Conservation (phyloP, 1,284 basidiomycete genomes). For the Erythrobasidium hasegawianum region DNA sequence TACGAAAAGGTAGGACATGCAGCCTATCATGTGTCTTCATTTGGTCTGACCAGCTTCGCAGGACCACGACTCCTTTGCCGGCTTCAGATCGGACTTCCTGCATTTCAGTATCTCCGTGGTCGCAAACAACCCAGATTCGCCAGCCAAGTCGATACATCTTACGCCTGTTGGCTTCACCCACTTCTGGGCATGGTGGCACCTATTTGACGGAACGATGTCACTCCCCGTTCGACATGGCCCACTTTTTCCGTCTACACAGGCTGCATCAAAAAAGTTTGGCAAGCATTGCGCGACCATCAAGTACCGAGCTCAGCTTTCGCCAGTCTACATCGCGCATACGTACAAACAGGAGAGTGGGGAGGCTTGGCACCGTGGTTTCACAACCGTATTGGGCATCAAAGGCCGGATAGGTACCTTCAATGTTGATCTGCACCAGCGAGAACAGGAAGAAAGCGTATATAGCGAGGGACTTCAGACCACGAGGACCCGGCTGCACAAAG, state of each 20-base stretch:
- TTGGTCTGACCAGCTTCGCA: constrained; percentile 13
- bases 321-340: constrained; percentile 79
- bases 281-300: constrained; percentile 87
- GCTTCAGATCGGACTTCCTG: constrained; percentile 89
- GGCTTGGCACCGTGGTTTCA: constrained; percentile 73
- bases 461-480: constrained; percentile 50
- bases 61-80: constrained; percentile 72
- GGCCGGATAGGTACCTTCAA: constrained; percentile 74
- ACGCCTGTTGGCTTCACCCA: constrained; percentile 81
- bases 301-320: constrained; percentile 74
- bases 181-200: constrained; percentile 86
- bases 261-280: constrained; percentile 81
- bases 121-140: constrained; percentile 54
- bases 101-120: constrained; percentile 86
- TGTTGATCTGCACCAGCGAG: constrained; percentile 88
- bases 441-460: constrained; percentile 62
- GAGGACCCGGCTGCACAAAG: constrained; percentile 71
- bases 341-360: constrained; percentile 75
- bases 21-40: too few relatives aligned
- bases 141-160: constrained; percentile 74
- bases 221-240: constrained; percentile 82
- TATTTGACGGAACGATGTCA: constrained; percentile 76
- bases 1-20: constrained; percentile 19
- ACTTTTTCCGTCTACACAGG: constrained; percentile 68
- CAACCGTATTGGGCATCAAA: constrained; percentile 77